Evolutionary conservation across 768 basidiomycete genomes (phyloP).

Genomic region (Dacryopinax primogenitus): DNA sequence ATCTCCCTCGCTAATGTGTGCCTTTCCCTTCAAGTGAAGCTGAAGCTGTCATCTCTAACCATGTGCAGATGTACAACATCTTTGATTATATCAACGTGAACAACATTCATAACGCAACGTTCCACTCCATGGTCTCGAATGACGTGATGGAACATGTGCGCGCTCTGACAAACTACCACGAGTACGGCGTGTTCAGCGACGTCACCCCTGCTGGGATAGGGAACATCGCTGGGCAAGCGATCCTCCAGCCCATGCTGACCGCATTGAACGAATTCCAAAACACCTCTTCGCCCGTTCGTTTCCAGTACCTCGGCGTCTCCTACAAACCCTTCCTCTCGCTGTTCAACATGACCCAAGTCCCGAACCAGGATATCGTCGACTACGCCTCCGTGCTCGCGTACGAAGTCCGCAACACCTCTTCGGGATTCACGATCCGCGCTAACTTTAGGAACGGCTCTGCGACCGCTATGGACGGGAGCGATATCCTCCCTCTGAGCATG

Average conservation of each 20-base stretch:
- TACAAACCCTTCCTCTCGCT: slow-evolving; percentile 88
- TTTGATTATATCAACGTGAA: slow-evolving; percentile 68
- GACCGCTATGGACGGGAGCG: slow-evolving; percentile 13
- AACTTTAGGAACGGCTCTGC: slow-evolving; percentile 14
- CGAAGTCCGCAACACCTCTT: slow-evolving; percentile 14
- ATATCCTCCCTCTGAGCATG: slow-evolving; percentile 11
- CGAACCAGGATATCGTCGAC: slow-evolving; percentile 10
- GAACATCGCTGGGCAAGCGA: slow-evolving; percentile 73
- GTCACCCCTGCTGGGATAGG: slow-evolving; percentile 52
- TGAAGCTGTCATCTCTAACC: neutral
- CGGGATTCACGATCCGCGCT: slow-evolving; percentile 7
- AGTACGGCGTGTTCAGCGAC: slow-evolving; percentile 52
- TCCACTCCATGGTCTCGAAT: slow-evolving; percentile 68
- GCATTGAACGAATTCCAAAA: slow-evolving; percentile 68
- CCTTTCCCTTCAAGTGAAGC: neutral
- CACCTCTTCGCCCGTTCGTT: slow-evolving; percentile 64
- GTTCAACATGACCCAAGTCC: slow-evolving; percentile 54
- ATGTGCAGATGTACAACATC: slow-evolving; percentile 33
- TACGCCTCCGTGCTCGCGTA: slow-evolving; percentile 15
- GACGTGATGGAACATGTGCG: slow-evolving; percentile 61
- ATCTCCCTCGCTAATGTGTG: slow-evolving; percentile 1
- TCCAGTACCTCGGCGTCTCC: slow-evolving; percentile 64
- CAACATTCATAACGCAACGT: slow-evolving; percentile 70
- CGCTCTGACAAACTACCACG: slow-evolving; percentile 66
- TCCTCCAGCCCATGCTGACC: slow-evolving; percentile 51